Evolutionary conservation across 768 basidiomycete species (phyloP).

Genomic region (Tricholoma saponaceum): DNA sequence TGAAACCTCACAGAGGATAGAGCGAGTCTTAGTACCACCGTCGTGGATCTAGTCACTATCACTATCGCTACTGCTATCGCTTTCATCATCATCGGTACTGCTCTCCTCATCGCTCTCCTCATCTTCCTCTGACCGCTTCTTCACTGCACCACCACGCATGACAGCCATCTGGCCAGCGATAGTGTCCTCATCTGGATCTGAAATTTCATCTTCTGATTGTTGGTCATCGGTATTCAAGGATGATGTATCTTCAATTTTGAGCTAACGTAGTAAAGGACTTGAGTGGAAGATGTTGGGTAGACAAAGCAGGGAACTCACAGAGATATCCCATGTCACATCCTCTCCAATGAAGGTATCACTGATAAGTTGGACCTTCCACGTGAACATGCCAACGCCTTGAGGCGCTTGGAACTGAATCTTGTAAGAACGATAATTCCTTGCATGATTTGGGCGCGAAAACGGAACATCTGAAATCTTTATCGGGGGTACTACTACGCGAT

Average conservation of each 20-base stretch:
- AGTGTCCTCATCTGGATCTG: conserved; percentile 95
- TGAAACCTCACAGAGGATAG: too few species aligned
- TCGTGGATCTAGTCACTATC: conserved; percentile 23
- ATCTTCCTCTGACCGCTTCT: conserved; percentile 54
- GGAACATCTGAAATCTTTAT: conserved; percentile 80
- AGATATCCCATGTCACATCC: conserved; percentile 65
- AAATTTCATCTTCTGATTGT: conserved; percentile 84
- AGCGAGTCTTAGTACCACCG: too few species aligned
- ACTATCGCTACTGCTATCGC: conserved; percentile 48
- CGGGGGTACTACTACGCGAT: conserved; percentile 85
- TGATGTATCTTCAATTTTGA: conserved; percentile 77
- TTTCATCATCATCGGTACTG: conserved; percentile 52
- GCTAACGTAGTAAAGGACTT: conserved; percentile 37
- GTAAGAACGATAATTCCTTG: conserved; percentile 73
- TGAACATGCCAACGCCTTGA: conserved; percentile 74
- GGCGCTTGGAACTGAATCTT: conserved; percentile 96
- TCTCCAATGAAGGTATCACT: conserved; percentile 90
- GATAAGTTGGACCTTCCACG: conserved; percentile 82
- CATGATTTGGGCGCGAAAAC: conserved; percentile 41
- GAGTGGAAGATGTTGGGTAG: conserved; percentile 2
- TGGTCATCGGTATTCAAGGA: conserved; percentile 51
- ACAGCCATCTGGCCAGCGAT: conserved; percentile 97
- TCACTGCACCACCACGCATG: conserved; percentile 87
- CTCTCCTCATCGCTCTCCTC: conserved; percentile 53
- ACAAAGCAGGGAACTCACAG: conserved; percentile 42